These are phyloP conservation scores for Salvia miltiorrhiza DNA, from an alignment of 257 asterid species.

Conservation along the genomic window DNA sequence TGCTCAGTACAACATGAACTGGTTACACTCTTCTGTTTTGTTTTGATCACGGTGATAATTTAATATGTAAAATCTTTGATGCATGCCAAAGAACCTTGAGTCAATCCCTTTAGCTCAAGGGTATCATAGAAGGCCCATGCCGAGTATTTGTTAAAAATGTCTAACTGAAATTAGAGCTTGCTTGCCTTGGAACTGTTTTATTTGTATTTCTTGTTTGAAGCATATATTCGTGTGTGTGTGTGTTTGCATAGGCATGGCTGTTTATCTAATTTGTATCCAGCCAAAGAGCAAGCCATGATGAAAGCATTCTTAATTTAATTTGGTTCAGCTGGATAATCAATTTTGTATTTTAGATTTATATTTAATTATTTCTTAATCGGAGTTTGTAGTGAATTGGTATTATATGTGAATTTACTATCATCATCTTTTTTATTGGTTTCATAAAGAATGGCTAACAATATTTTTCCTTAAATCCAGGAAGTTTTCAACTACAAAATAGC, in stretches of 20 bases:
- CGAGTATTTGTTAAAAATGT: not conserved
- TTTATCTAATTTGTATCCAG: not conserved
- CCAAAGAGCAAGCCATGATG: not conserved
- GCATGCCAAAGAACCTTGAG: not conserved
- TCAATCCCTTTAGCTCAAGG: not conserved
- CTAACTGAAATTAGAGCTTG: not conserved
- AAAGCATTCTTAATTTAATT: not conserved
- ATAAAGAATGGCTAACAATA: conserved; percentile 6
- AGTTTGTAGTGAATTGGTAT: not conserved
- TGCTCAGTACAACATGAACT: not conserved
- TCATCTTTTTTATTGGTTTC: conserved; percentile 1
- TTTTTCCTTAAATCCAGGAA: conserved; percentile 58
- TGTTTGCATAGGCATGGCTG: not conserved
- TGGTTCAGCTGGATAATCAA: not conserved
- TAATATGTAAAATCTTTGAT: conserved; percentile 11
- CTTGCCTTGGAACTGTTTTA: not conserved
- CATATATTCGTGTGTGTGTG: not conserved
- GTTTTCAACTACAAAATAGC: conserved; percentile 91
- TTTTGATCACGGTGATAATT: not conserved
- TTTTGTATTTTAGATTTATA: conserved; percentile 9
- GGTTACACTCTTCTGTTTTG: conserved; percentile 4
- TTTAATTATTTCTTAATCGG: not conserved
- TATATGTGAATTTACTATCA: not conserved
- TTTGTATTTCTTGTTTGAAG: not conserved
- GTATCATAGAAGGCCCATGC: not conserved